phyloP scores from a whole-genome alignment of 345 rosid genomes.

The rapeseed (Brassica napus) region Da-Ae NC_063450.1:15149001-15149500 shows the following conservation, averaged over 20 bases:
- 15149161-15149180: slow-evolving; percentile 89
- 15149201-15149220: neutral
- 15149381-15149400: slow-evolving; percentile 43
- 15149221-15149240: neutral
- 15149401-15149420: slow-evolving; percentile 49
- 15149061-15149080: slow-evolving; percentile 52
- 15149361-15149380: slow-evolving; percentile 49
- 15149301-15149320: slow-evolving; percentile 52
- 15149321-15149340: slow-evolving; percentile 72
- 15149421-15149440: slow-evolving; percentile 37
- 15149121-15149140: slow-evolving; percentile 78
- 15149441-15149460: slow-evolving; percentile 34
- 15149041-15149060: slow-evolving; percentile 44
- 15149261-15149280: slow-evolving; percentile 60
- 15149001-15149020: slow-evolving; percentile 49
- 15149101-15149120: slow-evolving; percentile 84
- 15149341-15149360: slow-evolving; percentile 60
- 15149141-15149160: slow-evolving; percentile 91
- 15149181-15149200: slow-evolving; percentile 62
- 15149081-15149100: slow-evolving; percentile 67
- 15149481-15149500: slow-evolving; percentile 44
- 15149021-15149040: slow-evolving; percentile 35
- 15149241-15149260: slow-evolving; percentile 44
- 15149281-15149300: slow-evolving; percentile 54
- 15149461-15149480: slow-evolving; percentile 48